Evolutionary conservation across 306 rosid genomes (phyloP), one percentile per base, ranked within the genome.

Genomic region (Fragaria ananassa): DNA sequence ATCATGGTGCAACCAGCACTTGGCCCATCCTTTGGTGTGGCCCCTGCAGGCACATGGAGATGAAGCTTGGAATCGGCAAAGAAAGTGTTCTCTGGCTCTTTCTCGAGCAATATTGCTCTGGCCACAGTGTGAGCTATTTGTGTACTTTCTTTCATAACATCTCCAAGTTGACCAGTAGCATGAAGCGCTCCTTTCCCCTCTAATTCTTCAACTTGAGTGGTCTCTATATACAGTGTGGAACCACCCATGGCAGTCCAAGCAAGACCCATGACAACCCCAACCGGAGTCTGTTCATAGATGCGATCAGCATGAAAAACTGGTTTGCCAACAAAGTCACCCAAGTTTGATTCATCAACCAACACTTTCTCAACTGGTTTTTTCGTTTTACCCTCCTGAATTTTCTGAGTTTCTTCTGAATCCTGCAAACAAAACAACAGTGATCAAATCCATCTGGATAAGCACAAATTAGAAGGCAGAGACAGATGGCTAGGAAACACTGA

Each of bases 241-340:
- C 99, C 99, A 23, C 99, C 99, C 99, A 96, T 92, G 74, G 99
- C 89, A 49, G 99, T 92, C 99, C 99, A 96, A 69, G 99, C 99
- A 69, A 96, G 98, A 80, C 99, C 99, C 99, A 96, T 91, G 44
- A 96, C 99, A 31, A 96, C 99, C 72, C 99, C 99, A 42, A 81
- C 71, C 17, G 99, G 99, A 67, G 97, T 96, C 81, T 79, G 90
- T 62, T 88, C 85, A 60, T 89, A 96, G 83, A 96, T 89, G 71
- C 99, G 97, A 35, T 96, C 99, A 29, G 93, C 97, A 77, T 92
- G 99, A 87, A 96, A 96, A 79, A 96, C 97, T 77, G 99, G 99
- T 86, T 96, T 92, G 71, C 99, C 99, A 73, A 96, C 98, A 74
- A 60, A 96, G 78, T 89, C 93, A 27, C 87, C 18, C 75, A 96